These are phyloP conservation scores for Geranium rotundifolium DNA, from an alignment of 345 rosid species.

Conservation along the genomic window DNA sequence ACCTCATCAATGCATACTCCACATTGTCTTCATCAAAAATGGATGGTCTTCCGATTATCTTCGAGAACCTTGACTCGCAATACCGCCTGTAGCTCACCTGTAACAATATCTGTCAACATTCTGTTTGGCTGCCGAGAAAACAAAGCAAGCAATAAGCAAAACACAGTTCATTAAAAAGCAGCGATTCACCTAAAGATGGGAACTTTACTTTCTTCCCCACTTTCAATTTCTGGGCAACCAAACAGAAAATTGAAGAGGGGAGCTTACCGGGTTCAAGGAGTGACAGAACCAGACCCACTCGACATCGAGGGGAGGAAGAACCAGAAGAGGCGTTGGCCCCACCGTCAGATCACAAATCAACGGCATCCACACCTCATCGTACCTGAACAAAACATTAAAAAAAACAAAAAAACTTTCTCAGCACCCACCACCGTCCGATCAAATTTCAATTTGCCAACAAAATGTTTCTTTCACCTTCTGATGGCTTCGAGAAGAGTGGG, in stretches of 20 bases:
- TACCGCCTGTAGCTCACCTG: constrained; percentile 61
- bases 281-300: constrained; percentile 99
- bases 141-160: too few relatives aligned
- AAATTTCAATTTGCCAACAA: not conserved
- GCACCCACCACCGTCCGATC: too few relatives aligned
- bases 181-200: too few relatives aligned
- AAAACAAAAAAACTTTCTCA: constrained; percentile 4
- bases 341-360: constrained; percentile 62
- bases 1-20: constrained; percentile 66
- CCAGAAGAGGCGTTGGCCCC: constrained; percentile 48
- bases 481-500: constrained; percentile 47
- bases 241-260: too few relatives aligned
- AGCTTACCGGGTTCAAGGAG: constrained; percentile 65
- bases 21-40: constrained; percentile 65
- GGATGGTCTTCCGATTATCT: constrained; percentile 59
- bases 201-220: too few relatives aligned
- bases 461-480: constrained; percentile 48
- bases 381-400: too few relatives aligned
- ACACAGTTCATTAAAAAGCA: too few relatives aligned
- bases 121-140: constrained; percentile 2
- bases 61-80: constrained; percentile 69
- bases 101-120: constrained; percentile 4
- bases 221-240: too few relatives aligned
- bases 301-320: constrained; percentile 82
- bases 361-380: constrained; percentile 95